phyloP scores from a whole-genome alignment of 148 eudicot species.

The Persicaria maculosa region DNA sequence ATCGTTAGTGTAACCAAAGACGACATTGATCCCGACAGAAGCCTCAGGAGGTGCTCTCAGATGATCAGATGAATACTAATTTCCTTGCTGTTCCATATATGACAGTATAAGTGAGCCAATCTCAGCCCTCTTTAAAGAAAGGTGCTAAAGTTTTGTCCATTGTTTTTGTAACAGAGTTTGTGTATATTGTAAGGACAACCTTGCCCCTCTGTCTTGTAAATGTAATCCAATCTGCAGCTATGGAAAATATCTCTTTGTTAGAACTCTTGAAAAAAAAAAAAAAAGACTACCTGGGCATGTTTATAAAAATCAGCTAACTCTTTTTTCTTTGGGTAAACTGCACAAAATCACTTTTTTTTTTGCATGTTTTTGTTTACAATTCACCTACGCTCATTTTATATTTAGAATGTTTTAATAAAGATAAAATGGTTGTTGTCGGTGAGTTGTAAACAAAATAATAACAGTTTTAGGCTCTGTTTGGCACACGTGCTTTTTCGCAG shows the following conservation, averaged over 20 bases:
- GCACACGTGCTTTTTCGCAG: no score
- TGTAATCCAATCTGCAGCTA: neutral
- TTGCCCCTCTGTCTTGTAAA: neutral
- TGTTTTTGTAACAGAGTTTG: neutral
- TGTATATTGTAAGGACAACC: neutral
- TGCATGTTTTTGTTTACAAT: no score
- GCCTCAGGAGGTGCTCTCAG: conserved; percentile 66
- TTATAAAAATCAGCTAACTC: no score
- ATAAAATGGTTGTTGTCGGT: no score
- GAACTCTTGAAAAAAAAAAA: no score
- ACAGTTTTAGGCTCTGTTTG: no score
- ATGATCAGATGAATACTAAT: neutral
- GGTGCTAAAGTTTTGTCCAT: neutral
- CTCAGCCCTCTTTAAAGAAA: neutral
- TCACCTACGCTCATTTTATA: no score
- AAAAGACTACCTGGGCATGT: no score
- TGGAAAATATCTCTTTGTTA: neutral
- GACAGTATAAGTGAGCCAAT: neutral
- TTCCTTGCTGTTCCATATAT: neutral
- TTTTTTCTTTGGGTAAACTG: no score
- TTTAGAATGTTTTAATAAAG: no score
- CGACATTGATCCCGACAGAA: conserved; percentile 40
- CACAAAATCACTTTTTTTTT: no score
- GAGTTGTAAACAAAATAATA: no score
- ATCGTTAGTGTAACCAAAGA: conserved; percentile 46